Conservation (phyloP, 2,329 filamentous ascomycete genomes). For the Allantophomopsis cytisporea region DNA sequence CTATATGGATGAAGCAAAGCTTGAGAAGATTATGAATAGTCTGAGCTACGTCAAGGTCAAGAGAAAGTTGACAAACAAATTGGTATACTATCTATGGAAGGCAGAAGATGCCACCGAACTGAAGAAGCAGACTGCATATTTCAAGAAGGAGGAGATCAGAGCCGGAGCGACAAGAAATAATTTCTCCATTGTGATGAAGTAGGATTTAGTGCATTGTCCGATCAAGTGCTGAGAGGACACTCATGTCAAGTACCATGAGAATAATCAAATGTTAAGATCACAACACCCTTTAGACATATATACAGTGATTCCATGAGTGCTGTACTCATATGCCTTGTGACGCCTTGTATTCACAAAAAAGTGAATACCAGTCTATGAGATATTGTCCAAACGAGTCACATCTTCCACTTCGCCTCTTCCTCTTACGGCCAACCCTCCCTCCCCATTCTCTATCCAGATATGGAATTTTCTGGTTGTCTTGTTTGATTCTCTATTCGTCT, state of each 20-base stretch:
- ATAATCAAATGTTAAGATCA: too few relatives aligned
- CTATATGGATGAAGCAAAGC: constrained; percentile 62
- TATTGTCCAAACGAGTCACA: neutral
- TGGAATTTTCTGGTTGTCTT: constrained; percentile 29
- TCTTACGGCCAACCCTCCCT: constrained; percentile 50
- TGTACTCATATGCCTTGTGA: too few relatives aligned
- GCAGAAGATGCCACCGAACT: constrained; percentile 19
- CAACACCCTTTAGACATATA: too few relatives aligned
- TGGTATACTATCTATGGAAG: constrained; percentile 83
- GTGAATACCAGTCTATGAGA: too few relatives aligned
- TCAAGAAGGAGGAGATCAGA: constrained; percentile 64
- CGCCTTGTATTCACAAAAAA: too few relatives aligned
- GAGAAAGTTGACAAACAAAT: constrained; percentile 65
- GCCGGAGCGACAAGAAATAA: constrained; percentile 74
- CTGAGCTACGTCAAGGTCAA: constrained; percentile 57
- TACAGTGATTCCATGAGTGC: too few relatives aligned
- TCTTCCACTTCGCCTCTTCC: constrained; percentile 25
- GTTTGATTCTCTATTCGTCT: too few relatives aligned
- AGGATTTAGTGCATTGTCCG: constrained; percentile 4
- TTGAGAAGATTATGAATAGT: constrained; percentile 61
- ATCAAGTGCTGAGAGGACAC: constrained; percentile 15
- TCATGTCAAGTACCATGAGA: neutral
- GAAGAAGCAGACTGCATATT: constrained; percentile 21
- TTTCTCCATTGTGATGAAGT: constrained; percentile 63
- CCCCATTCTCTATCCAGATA: constrained; percentile 49